Conservation (phyloP, 179 eudicot genomes). For the Drosera spatulata region DNA sequence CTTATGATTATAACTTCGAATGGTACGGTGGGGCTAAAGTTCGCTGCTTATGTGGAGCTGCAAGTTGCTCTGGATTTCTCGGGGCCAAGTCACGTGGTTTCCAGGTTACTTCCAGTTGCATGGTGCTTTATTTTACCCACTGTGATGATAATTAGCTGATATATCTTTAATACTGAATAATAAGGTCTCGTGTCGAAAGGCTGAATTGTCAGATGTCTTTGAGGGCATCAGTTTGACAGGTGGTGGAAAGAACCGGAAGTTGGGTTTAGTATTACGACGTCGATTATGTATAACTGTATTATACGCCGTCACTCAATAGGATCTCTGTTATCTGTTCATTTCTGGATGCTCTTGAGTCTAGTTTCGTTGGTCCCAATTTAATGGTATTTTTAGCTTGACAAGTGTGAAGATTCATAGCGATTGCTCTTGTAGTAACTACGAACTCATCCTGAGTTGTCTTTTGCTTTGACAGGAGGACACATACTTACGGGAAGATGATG, state of each 20-base stretch:
- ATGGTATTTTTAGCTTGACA: too few species aligned
- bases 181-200: too few species aligned
- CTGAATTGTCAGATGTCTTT: too few species aligned
- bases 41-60: conserved; percentile 89
- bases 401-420: too few species aligned
- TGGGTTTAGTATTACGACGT: too few species aligned
- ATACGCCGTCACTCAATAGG: too few species aligned
- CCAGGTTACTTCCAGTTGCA: conserved; percentile 35
- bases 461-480: conserved; percentile 60
- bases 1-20: conserved; percentile 90
- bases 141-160: neutral
- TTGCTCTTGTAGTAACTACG: neutral
- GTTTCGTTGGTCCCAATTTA: too few species aligned
- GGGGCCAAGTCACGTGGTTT: conserved; percentile 96
- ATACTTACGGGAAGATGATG: conserved; percentile 95
- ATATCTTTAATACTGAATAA: neutral
- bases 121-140: neutral
- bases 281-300: too few species aligned
- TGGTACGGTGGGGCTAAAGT: conserved; percentile 97
- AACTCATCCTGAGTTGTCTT: neutral
- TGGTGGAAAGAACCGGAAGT: too few species aligned
- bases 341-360: too few species aligned
- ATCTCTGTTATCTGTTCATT: too few species aligned
- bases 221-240: too few species aligned
- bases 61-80: conserved; percentile 77